Conservation (phyloP, 2,329 filamentous ascomycete genomes). For the Lecanoromycetidae sp. region DNA sequence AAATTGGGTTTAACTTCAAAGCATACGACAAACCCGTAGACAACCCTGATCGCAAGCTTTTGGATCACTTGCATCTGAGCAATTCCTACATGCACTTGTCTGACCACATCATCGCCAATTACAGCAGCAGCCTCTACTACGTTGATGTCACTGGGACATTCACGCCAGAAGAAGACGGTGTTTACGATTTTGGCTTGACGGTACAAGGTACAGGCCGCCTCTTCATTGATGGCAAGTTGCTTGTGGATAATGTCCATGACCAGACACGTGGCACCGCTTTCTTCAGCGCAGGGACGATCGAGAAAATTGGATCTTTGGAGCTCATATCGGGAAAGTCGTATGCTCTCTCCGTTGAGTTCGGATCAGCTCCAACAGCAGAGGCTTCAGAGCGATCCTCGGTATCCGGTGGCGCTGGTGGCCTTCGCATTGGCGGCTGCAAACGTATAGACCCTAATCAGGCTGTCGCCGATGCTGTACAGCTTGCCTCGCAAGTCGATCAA, state of each 20-base stretch:
- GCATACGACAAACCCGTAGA: slow-evolving; percentile 49
- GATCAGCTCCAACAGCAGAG: slow-evolving; percentile 46
- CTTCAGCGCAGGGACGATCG: slow-evolving; percentile 51
- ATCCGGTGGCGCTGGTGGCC: slow-evolving; percentile 46
- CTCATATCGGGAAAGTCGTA: slow-evolving; percentile 50
- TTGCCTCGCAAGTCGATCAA: slow-evolving; percentile 60
- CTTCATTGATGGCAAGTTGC: slow-evolving; percentile 48
- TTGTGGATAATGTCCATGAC: slow-evolving; percentile 55
- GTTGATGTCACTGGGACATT: slow-evolving; percentile 50
- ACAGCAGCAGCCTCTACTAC: slow-evolving; percentile 44
- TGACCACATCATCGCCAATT: slow-evolving; percentile 43
- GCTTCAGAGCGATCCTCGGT: slow-evolving; percentile 38
- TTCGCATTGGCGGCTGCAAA: slow-evolving; percentile 50
- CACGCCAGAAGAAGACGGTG: slow-evolving; percentile 46
- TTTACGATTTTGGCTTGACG: slow-evolving; percentile 54
- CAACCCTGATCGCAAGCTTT: slow-evolving; percentile 34
- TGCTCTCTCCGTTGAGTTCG: slow-evolving; percentile 47
- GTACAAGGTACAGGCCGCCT: slow-evolving; percentile 56
- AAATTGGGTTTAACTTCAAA: slow-evolving; percentile 48
- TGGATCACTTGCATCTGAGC: slow-evolving; percentile 40
- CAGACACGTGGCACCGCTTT: slow-evolving; percentile 52
- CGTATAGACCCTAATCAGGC: slow-evolving; percentile 46
- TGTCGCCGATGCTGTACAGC: slow-evolving; percentile 52
- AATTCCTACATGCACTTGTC: slow-evolving; percentile 37
- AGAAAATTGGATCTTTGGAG: slow-evolving; percentile 47